phyloP scores from a whole-genome alignment of 768 basidiomycete genomes.

The Ramaria sp. region DNA sequence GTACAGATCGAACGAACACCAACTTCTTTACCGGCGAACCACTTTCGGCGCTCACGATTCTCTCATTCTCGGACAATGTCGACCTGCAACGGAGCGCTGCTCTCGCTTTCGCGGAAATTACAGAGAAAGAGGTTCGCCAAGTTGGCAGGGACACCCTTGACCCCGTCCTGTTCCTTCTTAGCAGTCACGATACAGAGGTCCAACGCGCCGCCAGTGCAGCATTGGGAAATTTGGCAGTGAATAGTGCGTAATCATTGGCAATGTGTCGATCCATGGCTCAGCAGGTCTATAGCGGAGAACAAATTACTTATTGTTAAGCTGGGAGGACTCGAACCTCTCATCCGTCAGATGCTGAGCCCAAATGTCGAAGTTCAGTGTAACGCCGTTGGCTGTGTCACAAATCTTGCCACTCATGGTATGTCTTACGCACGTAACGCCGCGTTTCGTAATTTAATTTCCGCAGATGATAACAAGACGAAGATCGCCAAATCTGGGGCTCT shows the following conservation, averaged over 20 bases:
- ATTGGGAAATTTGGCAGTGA: constrained; percentile 94
- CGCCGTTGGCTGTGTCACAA: constrained; percentile 97
- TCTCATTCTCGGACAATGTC: constrained; percentile 98
- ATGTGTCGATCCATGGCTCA: constrained; percentile 11
- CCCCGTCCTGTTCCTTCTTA: constrained; percentile 93
- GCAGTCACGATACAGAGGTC: constrained; percentile 97
- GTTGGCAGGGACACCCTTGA: constrained; percentile 96
- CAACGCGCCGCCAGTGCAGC: constrained; percentile 97
- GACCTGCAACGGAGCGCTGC: constrained; percentile 97
- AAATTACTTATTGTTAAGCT: constrained; percentile 97
- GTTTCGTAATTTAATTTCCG: constrained; percentile 9
- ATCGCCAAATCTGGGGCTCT: constrained; percentile 99
- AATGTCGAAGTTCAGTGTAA: constrained; percentile 99
- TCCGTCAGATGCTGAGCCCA: constrained; percentile 96
- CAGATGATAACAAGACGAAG: constrained; percentile 99
- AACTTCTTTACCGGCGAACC: constrained; percentile 97
- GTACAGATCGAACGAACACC: constrained; percentile 89
- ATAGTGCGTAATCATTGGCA: constrained; percentile 53
- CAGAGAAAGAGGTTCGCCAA: constrained; percentile 96
- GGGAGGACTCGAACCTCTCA: constrained; percentile 93
- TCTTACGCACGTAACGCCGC: constrained; percentile 5
- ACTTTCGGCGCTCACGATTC: constrained; percentile 85
- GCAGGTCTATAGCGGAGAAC: constrained; percentile 69
- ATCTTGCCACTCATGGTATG: constrained; percentile 92
- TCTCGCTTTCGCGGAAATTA: constrained; percentile 97